A percentile compares a stretch with the other conserved stretches of the same genome.
These are phyloP conservation scores for Psilocybe mexicana DNA, from an alignment of 1,284 basidiomycete species.

Conservation along the genomic window DNA sequence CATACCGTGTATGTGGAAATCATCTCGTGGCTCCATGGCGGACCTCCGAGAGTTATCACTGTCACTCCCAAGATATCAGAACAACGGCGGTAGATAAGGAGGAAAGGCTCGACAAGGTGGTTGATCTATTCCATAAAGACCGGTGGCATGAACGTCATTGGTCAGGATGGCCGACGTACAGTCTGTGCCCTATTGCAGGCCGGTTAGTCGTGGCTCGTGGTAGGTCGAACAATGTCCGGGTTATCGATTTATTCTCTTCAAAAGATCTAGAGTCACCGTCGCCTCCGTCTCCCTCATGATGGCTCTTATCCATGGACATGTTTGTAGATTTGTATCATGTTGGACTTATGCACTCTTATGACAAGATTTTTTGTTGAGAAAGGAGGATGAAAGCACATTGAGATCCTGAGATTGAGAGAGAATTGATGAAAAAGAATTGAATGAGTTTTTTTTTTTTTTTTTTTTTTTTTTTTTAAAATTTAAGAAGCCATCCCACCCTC, in stretches of 20 bases:
- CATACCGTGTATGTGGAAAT: slow-evolving; percentile 13
- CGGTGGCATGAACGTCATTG: background rate
- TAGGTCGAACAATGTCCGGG: background rate
- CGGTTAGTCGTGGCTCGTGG: background rate
- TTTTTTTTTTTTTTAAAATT: too few relatives aligned
- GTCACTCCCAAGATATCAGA: background rate
- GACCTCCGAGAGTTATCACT: background rate
- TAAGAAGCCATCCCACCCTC: too few relatives aligned
- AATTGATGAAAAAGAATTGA: too few relatives aligned
- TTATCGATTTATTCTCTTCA: background rate
- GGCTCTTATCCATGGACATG: too few relatives aligned
- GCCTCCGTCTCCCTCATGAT: too few relatives aligned
- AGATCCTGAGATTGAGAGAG: too few relatives aligned
- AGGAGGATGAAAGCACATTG: too few relatives aligned
- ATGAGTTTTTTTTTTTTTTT: too few relatives aligned
- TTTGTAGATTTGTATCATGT: too few relatives aligned
- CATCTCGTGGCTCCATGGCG: background rate
- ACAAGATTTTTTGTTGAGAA: too few relatives aligned
- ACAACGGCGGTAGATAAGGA: background rate
- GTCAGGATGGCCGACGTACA: background rate
- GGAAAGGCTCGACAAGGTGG: background rate
- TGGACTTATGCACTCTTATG: too few relatives aligned
- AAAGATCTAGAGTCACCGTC: background rate
- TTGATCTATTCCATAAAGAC: background rate
- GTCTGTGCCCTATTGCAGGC: slow-evolving; percentile 15